These are phyloP conservation scores for Oxyria digyna DNA, from an alignment of 148 eudicot genomes.

Conservation along the genomic window DNA sequence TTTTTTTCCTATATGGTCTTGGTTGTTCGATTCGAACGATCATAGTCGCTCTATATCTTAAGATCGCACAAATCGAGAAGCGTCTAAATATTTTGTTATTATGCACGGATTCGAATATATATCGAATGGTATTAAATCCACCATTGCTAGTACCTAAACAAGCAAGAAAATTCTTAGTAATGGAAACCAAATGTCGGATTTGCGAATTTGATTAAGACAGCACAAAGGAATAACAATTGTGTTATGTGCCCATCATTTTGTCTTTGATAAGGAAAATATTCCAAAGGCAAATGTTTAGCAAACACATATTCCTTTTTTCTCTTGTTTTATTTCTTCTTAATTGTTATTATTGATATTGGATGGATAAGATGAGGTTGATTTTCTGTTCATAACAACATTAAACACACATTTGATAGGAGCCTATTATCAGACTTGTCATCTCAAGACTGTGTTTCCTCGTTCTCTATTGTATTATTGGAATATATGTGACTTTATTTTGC, in stretches of 20 bases:
- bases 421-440: neutral
- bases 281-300: neutral
- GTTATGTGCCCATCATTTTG: neutral
- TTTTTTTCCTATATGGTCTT: too few species aligned
- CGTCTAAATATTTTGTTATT: too few species aligned
- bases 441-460: neutral
- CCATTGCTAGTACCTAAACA: neutral
- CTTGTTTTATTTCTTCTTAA: neutral
- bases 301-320: neutral
- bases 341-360: neutral
- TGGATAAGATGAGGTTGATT: neutral
- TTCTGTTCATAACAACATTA: neutral
- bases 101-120: too few species aligned
- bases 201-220: neutral
- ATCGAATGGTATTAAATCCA: too few species aligned
- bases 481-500: neutral
- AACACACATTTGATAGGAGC: neutral
- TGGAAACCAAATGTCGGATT: neutral
- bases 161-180: neutral
- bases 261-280: neutral
- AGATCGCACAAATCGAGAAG: too few species aligned
- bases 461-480: neutral
- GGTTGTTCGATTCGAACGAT: too few species aligned
- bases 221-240: neutral
- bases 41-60: too few species aligned